A percentile compares a stretch with the other conserved stretches of the same genome.
phyloP scores from a whole-genome alignment of 192 early-diverging fungal species.

The Mycoemilia scoparia region DNA sequence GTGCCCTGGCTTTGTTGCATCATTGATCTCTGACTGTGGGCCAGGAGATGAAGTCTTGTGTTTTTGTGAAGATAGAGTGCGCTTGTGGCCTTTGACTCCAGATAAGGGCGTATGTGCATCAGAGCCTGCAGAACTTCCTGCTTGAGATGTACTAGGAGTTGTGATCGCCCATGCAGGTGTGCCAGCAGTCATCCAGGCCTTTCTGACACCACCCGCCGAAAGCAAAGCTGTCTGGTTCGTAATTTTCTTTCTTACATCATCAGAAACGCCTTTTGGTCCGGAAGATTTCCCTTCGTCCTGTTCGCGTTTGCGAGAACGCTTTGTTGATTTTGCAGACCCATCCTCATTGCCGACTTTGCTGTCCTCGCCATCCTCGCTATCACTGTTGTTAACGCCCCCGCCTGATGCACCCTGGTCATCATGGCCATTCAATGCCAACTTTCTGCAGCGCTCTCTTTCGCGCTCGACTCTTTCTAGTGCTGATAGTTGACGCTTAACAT shows the following conservation, averaged over 20 bases:
- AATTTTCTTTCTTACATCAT: slow-evolving; percentile 30
- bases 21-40: too few relatives aligned
- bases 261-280: slow-evolving; percentile 27
- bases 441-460: slow-evolving; percentile 27
- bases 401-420: not conserved
- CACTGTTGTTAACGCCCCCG: not conserved
- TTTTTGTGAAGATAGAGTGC: slow-evolving; percentile 4
- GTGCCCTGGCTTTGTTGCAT: too few relatives aligned
- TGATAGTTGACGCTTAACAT: slow-evolving; percentile 47
- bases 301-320: slow-evolving; percentile 26
- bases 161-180: slow-evolving; percentile 8
- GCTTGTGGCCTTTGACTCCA: slow-evolving; percentile 6
- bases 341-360: slow-evolving; percentile 15
- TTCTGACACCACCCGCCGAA: slow-evolving; percentile 32
- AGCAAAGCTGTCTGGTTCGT: slow-evolving; percentile 39
- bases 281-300: slow-evolving; percentile 16
- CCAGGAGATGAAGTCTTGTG: not conserved
- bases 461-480: slow-evolving; percentile 51
- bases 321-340: slow-evolving; percentile 8
- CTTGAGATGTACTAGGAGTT: slow-evolving; percentile 1
- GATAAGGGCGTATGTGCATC: too few relatives aligned
- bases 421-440: not conserved
- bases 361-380: slow-evolving; percentile 1
- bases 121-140: not conserved
- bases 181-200: slow-evolving; percentile 34